Base-by-base conservation (phyloP, 768 basidiomycete species). In the Clavulina sp. region DNA sequence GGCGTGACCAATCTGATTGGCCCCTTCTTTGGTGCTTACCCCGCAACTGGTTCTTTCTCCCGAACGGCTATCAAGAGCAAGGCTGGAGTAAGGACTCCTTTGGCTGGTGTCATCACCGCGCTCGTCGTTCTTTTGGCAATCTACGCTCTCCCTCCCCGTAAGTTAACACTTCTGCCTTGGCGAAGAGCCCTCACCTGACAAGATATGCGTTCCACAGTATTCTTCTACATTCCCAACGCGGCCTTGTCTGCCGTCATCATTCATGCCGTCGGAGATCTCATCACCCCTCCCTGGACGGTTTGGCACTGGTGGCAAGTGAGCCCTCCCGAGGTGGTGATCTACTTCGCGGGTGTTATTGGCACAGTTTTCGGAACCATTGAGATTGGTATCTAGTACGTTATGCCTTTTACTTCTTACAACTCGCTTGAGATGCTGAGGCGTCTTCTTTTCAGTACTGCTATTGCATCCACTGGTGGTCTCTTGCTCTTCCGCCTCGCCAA, bases 1-100 rank as follows among this genome's bases (percentile, higher is more conserved):
- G 93, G 93, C n/a, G 87, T 97, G n/a, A 84, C 89, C n/a, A 93
- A 93, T 65, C 85, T 85, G 1, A 61, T 95, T 56, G 93, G 93
- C 3, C 82, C 86, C 16, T 70, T 84, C 58, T 96, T 99, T 64
- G 75, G 43, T 1, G 93, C 91, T 0, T 97, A 95, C 64, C 92
- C 95, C 5, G 87, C 93, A 0, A 99, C 95, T 13, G 95, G 95
- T 2, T 96, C 92, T 1, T 99, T 99, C 75, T 95, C 92, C 36
- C 84, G 95, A 18, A 85, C 91, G 2, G 95, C 95, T 2, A 70
- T 99, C 61, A 91, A 95, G 66, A 79, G 85, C 29, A 96, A 93
- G 65, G 92, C 87, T 0, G 95, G 95, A 44, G 93, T 97, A n/a
- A 78, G 93, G 49, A 97, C 95, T 2, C 95, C 95, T 5, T 72